phyloP scores from a whole-genome alignment of 179 eudicot species.

The Silene vulgaris region DNA sequence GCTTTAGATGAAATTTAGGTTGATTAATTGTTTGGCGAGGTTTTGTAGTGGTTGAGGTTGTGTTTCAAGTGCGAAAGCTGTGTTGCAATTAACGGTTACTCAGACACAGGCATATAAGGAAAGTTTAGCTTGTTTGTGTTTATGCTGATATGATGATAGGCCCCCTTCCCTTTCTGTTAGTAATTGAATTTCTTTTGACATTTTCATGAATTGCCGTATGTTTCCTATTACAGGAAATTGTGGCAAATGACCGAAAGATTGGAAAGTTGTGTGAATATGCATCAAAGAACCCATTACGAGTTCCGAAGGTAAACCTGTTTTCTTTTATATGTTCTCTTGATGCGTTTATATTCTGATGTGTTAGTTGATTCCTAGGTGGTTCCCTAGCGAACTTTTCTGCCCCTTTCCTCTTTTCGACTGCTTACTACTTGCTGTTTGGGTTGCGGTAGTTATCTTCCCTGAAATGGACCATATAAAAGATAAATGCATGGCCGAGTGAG shows the following conservation, averaged over 20 bases:
- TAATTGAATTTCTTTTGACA: not conserved
- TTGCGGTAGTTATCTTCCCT: not conserved
- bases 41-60: not conserved
- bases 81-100: not conserved
- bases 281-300: slow-evolving; percentile 66
- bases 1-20: not conserved
- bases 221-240: slow-evolving; percentile 49
- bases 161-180: not conserved
- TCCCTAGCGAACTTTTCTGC: not conserved
- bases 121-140: not conserved
- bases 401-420: not conserved
- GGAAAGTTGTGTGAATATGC: slow-evolving; percentile 88
- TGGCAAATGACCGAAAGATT: slow-evolving; percentile 80
- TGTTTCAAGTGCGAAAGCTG: slow-evolving; percentile 11
- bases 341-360: not conserved
- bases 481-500: not conserved
- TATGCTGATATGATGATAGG: not conserved
- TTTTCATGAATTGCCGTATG: slow-evolving; percentile 7
- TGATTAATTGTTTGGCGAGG: not conserved
- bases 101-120: not conserved
- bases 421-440: not conserved
- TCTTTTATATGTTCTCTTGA: slow-evolving; percentile 6
- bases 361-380: not conserved
- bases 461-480: slow-evolving; percentile 4
- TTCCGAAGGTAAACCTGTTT: slow-evolving; percentile 57